These are phyloP conservation scores for Ogataea populi-albae DNA, from an alignment of 805 yeast species.

Conservation along the genomic window DNA sequence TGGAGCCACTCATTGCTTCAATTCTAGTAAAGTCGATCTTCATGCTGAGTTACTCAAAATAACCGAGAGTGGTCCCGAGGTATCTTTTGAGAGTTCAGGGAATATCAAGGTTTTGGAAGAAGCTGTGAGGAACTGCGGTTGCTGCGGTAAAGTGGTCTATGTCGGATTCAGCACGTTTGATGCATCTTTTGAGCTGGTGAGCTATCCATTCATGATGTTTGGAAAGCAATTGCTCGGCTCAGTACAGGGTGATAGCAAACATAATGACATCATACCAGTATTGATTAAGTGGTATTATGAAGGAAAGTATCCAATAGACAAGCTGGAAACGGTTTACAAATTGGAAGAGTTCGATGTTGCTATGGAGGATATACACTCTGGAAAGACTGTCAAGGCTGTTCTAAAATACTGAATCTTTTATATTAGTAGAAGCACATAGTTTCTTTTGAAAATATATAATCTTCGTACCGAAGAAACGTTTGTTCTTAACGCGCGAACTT, in stretches of 20 bases:
- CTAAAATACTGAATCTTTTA: slow-evolving; percentile 1
- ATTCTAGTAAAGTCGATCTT: slow-evolving; percentile 40
- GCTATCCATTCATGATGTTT: not conserved
- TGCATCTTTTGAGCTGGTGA: not conserved
- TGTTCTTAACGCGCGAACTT: too few relatives aligned
- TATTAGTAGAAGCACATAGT: too few relatives aligned
- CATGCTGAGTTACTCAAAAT: not conserved
- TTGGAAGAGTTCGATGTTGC: slow-evolving; percentile 1
- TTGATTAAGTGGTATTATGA: slow-evolving; percentile 5
- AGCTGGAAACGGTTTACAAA: slow-evolving; percentile 1
- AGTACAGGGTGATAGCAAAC: slow-evolving; percentile 2
- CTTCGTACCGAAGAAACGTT: too few relatives aligned
- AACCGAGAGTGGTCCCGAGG: slow-evolving; percentile 2
- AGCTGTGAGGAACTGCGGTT: slow-evolving; percentile 2
- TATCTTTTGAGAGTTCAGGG: not conserved
- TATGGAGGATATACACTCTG: slow-evolving; percentile 1
- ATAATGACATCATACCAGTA: slow-evolving; percentile 1
- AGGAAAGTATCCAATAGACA: slow-evolving; percentile 5
- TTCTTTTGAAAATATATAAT: too few relatives aligned
- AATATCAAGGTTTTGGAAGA: not conserved
- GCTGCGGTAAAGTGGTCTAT: slow-evolving; percentile 1
- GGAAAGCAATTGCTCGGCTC: slow-evolving; percentile 4
- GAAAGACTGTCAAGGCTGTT: slow-evolving; percentile 4
- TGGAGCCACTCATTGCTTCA: slow-evolving; percentile 59
- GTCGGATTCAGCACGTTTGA: slow-evolving; percentile 1